phyloP scores from a whole-genome alignment of 2,329 filamentous ascomycete species.

The Trematosphaeria pertusa region DNA sequence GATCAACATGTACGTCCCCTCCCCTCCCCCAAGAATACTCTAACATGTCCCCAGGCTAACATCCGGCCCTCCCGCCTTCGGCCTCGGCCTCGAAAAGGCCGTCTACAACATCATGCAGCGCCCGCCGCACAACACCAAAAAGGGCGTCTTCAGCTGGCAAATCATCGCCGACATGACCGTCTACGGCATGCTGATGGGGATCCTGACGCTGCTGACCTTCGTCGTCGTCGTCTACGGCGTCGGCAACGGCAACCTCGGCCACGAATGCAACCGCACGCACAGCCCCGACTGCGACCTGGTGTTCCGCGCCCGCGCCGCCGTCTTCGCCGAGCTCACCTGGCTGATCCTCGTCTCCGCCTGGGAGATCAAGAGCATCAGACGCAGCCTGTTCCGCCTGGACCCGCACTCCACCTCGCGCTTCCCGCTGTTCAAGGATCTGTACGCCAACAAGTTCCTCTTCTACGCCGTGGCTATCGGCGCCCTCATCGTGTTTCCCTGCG shows the following conservation, averaged over 20 bases:
- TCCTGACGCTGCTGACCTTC: conserved; percentile 42
- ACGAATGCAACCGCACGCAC: conserved; percentile 40
- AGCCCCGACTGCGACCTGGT: conserved; percentile 36
- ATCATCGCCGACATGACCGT: conserved; percentile 46
- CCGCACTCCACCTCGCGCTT: conserved; percentile 19
- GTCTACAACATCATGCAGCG: conserved; percentile 42
- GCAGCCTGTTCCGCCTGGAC: conserved; percentile 28
- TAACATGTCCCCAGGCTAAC: too few relatives aligned
- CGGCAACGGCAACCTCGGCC: conserved; percentile 40
- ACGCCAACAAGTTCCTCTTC: conserved; percentile 57
- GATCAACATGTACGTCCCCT: conserved; percentile 52
- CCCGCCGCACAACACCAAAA: conserved; percentile 29
- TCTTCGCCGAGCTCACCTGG: conserved; percentile 32
- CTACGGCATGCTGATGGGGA: conserved; percentile 44
- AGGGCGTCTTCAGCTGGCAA: conserved; percentile 44
- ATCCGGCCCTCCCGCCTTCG: conserved; percentile 44
- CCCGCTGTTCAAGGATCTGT: conserved; percentile 26
- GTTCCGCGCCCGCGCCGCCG: conserved; percentile 34
- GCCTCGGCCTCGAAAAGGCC: conserved; percentile 44
- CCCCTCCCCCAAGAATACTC: too few relatives aligned
- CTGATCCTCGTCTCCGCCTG: conserved; percentile 28
- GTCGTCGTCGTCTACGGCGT: conserved; percentile 43
- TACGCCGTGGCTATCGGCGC: conserved; percentile 67
- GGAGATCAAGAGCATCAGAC: conserved; percentile 30
- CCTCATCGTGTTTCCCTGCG: conserved; percentile 63